Evolutionary conservation across 768 basidiomycete species (phyloP).

Genomic region (Omphalotus guepiniiformis): DNA sequence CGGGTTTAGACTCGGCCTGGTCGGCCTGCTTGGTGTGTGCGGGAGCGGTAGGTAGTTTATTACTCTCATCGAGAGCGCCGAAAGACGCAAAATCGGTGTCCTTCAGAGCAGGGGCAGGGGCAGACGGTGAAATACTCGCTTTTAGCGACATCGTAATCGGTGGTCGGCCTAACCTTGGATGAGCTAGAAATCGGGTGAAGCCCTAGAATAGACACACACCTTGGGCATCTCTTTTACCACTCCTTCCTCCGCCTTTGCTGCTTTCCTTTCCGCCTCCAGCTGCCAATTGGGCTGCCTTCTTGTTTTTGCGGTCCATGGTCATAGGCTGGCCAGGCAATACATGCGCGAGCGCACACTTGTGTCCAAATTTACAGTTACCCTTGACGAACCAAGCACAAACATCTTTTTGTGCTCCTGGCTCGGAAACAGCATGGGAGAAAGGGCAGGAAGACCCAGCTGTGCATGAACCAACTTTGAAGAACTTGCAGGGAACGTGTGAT

Average conservation of each 20-base stretch:
- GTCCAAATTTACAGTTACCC: constrained; percentile 72
- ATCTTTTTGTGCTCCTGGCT: constrained; percentile 77
- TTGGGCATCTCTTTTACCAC: constrained; percentile 31
- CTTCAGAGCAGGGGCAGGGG: constrained; percentile 73
- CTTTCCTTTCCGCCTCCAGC: constrained; percentile 40
- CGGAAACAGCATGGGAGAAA: constrained; percentile 79
- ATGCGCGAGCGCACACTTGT: constrained; percentile 91
- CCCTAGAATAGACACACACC: no score
- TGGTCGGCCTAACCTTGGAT: constrained; percentile 34
- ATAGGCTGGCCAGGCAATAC: constrained; percentile 91
- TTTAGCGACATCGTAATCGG: constrained; percentile 68
- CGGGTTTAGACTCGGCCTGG: neutral
- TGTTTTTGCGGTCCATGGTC: constrained; percentile 97
- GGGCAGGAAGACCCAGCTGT: constrained; percentile 92
- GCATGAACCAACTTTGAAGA: constrained; percentile 92
- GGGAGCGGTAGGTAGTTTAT: constrained; percentile 42
- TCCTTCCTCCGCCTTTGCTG: constrained; percentile 27
- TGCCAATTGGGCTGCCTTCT: constrained; percentile 79
- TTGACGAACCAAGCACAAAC: constrained; percentile 90
- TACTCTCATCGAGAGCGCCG: constrained; percentile 57
- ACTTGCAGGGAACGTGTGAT: constrained; percentile 96
- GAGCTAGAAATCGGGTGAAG: constrained; percentile 26
- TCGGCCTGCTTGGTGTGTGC: constrained; percentile 25
- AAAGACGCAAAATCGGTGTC: constrained; percentile 74
- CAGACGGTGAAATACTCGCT: constrained; percentile 69